Conservation (phyloP, 2,329 filamentous ascomycete genomes). For the Plenodomus tracheiphilus region DNA sequence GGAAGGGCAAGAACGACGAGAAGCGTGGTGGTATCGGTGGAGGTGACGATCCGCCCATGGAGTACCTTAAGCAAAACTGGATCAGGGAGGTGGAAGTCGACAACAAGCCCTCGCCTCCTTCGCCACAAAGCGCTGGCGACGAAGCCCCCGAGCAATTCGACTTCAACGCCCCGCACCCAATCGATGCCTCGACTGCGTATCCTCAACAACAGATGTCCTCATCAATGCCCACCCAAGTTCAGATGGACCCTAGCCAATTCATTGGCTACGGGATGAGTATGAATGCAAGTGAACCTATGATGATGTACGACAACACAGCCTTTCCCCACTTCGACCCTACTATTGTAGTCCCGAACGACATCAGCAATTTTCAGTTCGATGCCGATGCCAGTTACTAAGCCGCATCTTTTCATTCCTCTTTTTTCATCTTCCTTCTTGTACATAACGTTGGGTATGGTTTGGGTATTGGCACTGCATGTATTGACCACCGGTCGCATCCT, state of each 20-base stretch:
- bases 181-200: slow-evolving; percentile 4
- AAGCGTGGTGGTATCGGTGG: slow-evolving; percentile 64
- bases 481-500: slow-evolving; percentile 27
- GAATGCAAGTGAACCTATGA: slow-evolving; percentile 22
- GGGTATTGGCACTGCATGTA: slow-evolving; percentile 20
- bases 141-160: slow-evolving; percentile 13
- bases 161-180: not conserved
- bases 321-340: slow-evolving; percentile 24
- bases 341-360: slow-evolving; percentile 10
- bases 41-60: slow-evolving; percentile 64
- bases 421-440: slow-evolving; percentile 6
- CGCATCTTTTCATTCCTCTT: slow-evolving; percentile 1
- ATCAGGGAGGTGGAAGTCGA: slow-evolving; percentile 60
- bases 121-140: slow-evolving; percentile 29
- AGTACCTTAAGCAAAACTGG: slow-evolving; percentile 61
- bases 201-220: slow-evolving; percentile 11
- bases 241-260: slow-evolving; percentile 19
- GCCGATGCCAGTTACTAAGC: slow-evolving; percentile 22
- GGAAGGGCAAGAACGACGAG: slow-evolving; percentile 61
- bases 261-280: slow-evolving; percentile 27
- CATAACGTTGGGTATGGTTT: slow-evolving; percentile 11
- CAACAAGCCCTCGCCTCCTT: slow-evolving; percentile 20
- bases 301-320: slow-evolving; percentile 19
- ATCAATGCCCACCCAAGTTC: slow-evolving; percentile 11
- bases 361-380: slow-evolving; percentile 33